Conservation (phyloP, 2,329 filamentous ascomycete genomes). For the Hypomyces rosellus region DNA sequence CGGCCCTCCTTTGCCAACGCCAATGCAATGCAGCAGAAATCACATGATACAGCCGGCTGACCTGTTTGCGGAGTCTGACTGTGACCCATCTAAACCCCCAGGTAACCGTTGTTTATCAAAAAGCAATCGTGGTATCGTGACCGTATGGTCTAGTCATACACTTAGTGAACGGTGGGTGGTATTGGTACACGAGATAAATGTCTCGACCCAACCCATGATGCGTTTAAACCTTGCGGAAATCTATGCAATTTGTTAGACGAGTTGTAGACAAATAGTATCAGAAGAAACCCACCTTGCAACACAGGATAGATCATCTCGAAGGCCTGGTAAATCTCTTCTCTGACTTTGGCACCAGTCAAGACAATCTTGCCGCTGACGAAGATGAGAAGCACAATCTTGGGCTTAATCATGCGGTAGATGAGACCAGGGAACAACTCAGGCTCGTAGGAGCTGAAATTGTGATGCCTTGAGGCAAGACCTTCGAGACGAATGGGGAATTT, state of each 20-base stretch:
- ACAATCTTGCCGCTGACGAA: constrained; percentile 99
- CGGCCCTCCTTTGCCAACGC: constrained; percentile 42
- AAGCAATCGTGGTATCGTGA: constrained; percentile 44
- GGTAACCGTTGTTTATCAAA: constrained; percentile 13
- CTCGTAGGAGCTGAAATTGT: constrained; percentile 99
- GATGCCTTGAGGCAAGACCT: constrained; percentile 91
- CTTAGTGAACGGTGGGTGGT: constrained; percentile 15
- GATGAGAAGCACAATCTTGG: constrained; percentile 95
- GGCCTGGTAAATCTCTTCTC: constrained; percentile 95
- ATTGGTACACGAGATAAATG: constrained; percentile 14
- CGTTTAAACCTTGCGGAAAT: constrained; percentile 52
- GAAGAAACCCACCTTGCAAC: constrained; percentile 61
- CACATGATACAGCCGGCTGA: constrained; percentile 33
- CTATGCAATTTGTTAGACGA: constrained; percentile 20
- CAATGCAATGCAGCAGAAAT: constrained; percentile 49
- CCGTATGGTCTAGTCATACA: constrained; percentile 37
- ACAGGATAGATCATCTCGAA: constrained; percentile 98
- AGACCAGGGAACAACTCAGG: constrained; percentile 97
- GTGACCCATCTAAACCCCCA: constrained; percentile 20
- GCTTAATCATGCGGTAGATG: constrained; percentile 99
- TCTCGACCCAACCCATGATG: constrained; percentile 11
- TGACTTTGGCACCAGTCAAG: constrained; percentile 92
- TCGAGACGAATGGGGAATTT: constrained; percentile 98
- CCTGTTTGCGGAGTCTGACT: constrained; percentile 11
- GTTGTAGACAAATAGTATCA: neutral